Evolutionary conservation across 139 green algal genomes (phyloP).

Genomic region (Chlamydomonas schloesseri): DNA sequence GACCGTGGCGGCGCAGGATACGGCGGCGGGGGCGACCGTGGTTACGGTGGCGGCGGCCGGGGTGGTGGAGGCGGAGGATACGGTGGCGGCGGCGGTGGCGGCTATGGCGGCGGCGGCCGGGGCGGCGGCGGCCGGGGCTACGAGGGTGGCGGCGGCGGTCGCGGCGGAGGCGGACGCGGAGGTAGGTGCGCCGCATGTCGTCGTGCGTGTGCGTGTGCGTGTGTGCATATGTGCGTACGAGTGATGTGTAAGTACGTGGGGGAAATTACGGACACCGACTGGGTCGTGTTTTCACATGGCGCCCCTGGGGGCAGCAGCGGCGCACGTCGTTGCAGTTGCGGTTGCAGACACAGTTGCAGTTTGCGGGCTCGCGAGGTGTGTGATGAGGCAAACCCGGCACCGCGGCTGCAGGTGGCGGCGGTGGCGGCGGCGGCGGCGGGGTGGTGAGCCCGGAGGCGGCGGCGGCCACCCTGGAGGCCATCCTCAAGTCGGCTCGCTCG

Average conservation of each 20-base stretch:
- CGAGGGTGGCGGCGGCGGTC: neutral
- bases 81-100: neutral
- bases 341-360: too few species aligned
- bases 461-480: neutral
- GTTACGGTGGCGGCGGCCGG: neutral
- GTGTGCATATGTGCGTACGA: too few species aligned
- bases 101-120: neutral
- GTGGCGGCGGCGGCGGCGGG: neutral
- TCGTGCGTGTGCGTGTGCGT: too few species aligned
- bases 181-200: neutral
- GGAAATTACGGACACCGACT: too few species aligned
- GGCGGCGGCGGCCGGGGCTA: neutral
- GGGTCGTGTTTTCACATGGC: too few species aligned
- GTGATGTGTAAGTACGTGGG: too few species aligned
- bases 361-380: too few species aligned
- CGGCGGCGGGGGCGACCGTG: neutral
- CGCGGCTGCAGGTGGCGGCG: too few species aligned
- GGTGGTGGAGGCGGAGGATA: neutral
- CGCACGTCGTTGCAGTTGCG: too few species aligned
- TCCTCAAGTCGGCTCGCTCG: neutral
- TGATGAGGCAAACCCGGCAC: too few species aligned
- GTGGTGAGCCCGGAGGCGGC: neutral
- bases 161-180: neutral
- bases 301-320: too few species aligned
- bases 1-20: neutral